Evolutionary conservation across 2,329 filamentous ascomycete species (phyloP), one percentile per base, ranked within the genome.

Genomic region (Fusarium nygamai): DNA sequence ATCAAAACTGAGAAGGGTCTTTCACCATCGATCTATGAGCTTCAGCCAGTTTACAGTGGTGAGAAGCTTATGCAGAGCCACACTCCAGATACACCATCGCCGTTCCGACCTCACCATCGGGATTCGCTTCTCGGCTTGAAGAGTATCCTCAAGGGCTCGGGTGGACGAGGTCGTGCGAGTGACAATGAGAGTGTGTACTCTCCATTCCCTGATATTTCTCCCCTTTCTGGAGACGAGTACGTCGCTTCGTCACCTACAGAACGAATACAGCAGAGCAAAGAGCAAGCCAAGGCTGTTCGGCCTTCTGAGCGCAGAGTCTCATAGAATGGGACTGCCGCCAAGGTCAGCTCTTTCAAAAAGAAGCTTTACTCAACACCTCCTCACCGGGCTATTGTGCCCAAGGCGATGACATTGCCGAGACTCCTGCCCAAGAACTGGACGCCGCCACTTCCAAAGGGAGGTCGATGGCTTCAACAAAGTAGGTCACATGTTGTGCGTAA

Each of bases 1-100:
- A 58, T 38, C 13, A 56, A 36, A 19, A 36, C 41, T 16, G 20
- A 68, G 14, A 46, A 58, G 10, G 47, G 19, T 3, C 34, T 34
- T n/a, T 38, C 63, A 11, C 50, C 54, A 12, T 43, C 48, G 22
- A 27, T 29, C 8, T 76, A 76, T 64, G 36, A 50, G 17, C 64
- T 76, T 17, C 64, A 76, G 33, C 74, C 74, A 24, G 59, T 71
- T 11, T 76, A 76, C 34, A 75, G 69, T n/a, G 72, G 74, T 16
- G 54, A 68, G 6, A 51, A 38, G 17, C 72, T 76, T 13, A 16
- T 38, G 31, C 20, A 43, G 27, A 51, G 9, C 5, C 60, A 59
- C 24, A 59, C 48, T 34, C 65, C 58, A 17, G 59, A 39, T 13
- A 67, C 63, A 12, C 63, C 66, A 20, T 43, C 56, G 12, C 58